Conservation (phyloP, 2,329 filamentous ascomycete species). For the Ophioceras dolichostomum region DNA sequence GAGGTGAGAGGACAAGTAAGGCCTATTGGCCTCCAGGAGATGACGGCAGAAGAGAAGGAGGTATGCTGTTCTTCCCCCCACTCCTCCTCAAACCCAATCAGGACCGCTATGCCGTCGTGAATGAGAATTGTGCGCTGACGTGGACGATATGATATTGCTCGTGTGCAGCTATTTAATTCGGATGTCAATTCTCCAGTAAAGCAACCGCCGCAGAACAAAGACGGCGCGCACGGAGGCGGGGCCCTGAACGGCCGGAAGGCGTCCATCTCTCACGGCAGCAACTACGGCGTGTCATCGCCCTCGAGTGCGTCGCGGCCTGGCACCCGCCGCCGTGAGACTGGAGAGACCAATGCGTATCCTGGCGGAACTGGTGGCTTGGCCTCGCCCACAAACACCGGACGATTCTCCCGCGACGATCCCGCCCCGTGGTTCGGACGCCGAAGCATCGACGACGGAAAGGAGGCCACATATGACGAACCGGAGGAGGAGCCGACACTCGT, state of each 20-base stretch:
- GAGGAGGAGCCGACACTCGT: slow-evolving; percentile 35
- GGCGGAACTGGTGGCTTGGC: slow-evolving; percentile 32
- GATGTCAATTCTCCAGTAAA: slow-evolving; percentile 95
- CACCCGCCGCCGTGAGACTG: slow-evolving; percentile 71
- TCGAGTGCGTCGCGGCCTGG: slow-evolving; percentile 58
- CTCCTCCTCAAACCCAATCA: too few species aligned
- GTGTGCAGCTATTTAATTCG: slow-evolving; percentile 67
- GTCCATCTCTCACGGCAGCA: slow-evolving; percentile 63
- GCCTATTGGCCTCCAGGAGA: slow-evolving; percentile 61
- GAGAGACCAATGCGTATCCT: slow-evolving; percentile 52
- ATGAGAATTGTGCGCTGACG: too few species aligned
- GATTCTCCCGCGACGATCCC: slow-evolving; percentile 53
- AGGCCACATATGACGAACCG: slow-evolving; percentile 37
- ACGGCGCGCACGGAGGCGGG: slow-evolving; percentile 42
- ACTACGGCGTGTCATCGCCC: slow-evolving; percentile 63
- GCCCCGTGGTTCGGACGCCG: slow-evolving; percentile 43
- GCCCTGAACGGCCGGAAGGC: slow-evolving; percentile 62
- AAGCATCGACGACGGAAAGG: slow-evolving; percentile 38
- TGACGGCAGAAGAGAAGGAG: slow-evolving; percentile 51
- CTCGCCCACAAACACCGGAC: slow-evolving; percentile 47
- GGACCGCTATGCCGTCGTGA: too few species aligned
- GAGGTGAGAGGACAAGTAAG: slow-evolving; percentile 56
- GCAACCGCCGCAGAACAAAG: slow-evolving; percentile 64
- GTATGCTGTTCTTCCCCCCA: too few species aligned
- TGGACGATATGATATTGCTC: too few species aligned